phyloP scores from a whole-genome alignment of 306 rosid species.

The Erythrophleum fordii region DNA sequence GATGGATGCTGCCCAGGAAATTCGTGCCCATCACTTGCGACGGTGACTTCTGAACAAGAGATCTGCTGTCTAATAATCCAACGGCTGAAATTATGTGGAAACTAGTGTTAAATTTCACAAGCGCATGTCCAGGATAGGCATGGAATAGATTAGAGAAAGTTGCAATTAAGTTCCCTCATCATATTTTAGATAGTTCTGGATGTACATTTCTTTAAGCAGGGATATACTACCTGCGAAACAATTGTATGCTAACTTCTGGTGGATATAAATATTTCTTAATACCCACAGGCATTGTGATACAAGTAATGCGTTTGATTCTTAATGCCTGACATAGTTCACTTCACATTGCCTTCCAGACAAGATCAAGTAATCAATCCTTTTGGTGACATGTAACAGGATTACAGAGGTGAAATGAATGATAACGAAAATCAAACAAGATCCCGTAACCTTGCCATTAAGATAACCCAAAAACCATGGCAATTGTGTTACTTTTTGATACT shows the following conservation, averaged over 20 bases:
- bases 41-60: conserved; percentile 50
- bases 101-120: conserved; percentile 38
- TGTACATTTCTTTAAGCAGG: conserved; percentile 14
- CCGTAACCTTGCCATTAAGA: conserved; percentile 19
- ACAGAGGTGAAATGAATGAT: background rate
- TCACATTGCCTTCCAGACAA: conserved; percentile 4
- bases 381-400: background rate
- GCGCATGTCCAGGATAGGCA: conserved; percentile 13
- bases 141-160: conserved; percentile 28
- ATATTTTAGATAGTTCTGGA: conserved; percentile 5
- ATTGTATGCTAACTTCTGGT: conserved; percentile 19
- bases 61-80: conserved; percentile 71
- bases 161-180: conserved; percentile 19
- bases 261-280: conserved; percentile 32
- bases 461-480: background rate
- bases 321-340: conserved; percentile 12
- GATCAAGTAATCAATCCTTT: background rate
- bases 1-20: conserved; percentile 77
- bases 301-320: conserved; percentile 29
- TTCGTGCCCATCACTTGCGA: conserved; percentile 55
- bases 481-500: conserved; percentile 1
- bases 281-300: conserved; percentile 20
- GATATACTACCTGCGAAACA: background rate
- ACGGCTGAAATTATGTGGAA: conserved; percentile 67
- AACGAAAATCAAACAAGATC: conserved; percentile 19